These are phyloP conservation scores for Tetracentron sinense DNA, from an alignment of 164 flowering plant species.

Conservation along the genomic window DNA sequence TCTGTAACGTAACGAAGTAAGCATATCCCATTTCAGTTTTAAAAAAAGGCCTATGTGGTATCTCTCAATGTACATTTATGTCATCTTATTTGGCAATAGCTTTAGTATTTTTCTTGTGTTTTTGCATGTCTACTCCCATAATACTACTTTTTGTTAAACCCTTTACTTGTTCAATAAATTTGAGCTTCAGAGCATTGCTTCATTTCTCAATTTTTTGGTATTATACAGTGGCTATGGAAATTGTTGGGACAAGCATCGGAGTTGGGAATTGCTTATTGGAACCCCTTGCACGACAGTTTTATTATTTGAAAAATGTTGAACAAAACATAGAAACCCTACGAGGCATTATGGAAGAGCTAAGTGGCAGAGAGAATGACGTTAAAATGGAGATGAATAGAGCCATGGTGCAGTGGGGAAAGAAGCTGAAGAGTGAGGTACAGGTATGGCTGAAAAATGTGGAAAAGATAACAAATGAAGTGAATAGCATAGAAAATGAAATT, in stretches of 20 bases:
- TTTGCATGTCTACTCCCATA: too few species aligned
- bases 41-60: too few species aligned
- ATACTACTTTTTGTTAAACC: too few species aligned
- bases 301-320: neutral
- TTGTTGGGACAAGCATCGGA: neutral
- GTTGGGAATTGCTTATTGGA: neutral
- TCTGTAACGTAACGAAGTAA: too few species aligned
- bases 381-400: neutral
- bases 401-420: neutral
- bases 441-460: conserved; percentile 14
- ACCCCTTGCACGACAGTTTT: neutral
- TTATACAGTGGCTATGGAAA: neutral
- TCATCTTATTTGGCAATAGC: too few species aligned
- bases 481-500: neutral
- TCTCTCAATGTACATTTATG: too few species aligned
- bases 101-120: too few species aligned
- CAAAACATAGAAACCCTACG: conserved; percentile 1
- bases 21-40: too few species aligned
- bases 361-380: conserved; percentile 1
- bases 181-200: neutral
- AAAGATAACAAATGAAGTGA: neutral
- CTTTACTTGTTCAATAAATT: neutral
- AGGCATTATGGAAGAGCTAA: conserved; percentile 1
- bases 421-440: neutral
- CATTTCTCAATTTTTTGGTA: too few species aligned